These are phyloP conservation scores for Brassica nigra DNA, from an alignment of 345 rosid species.

Conservation along the genomic window DNA sequence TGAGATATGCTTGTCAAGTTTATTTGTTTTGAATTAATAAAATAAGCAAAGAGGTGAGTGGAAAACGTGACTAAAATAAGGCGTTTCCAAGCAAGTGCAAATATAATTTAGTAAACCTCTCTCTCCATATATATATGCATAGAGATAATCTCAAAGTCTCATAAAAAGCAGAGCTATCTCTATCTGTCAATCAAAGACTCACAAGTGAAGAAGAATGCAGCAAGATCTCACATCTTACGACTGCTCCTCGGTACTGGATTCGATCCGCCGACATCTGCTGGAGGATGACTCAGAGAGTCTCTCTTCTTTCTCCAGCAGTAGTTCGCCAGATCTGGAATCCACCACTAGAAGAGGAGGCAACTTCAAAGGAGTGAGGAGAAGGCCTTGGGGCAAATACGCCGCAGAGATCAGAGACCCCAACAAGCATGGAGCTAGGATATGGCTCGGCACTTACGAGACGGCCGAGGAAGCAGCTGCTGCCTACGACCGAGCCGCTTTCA, in stretches of 20 bases:
- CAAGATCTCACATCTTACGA: neutral
- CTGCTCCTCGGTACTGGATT: slow-evolving; percentile 19
- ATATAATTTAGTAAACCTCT: slow-evolving; percentile 3
- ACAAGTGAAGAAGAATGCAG: slow-evolving; percentile 4
- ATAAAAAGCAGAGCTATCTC: neutral
- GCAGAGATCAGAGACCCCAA: slow-evolving; percentile 2
- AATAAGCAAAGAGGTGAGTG: neutral
- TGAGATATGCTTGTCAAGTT: neutral
- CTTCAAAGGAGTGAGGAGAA: slow-evolving; percentile 1
- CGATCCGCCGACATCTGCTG: slow-evolving; percentile 23
- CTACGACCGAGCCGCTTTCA: neutral
- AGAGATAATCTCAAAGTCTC: neutral
- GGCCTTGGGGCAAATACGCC: neutral
- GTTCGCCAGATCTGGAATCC: neutral
- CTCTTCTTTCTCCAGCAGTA: neutral
- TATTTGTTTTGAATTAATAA: neutral
- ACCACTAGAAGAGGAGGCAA: neutral
- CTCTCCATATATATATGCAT: neutral
- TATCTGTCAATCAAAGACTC: neutral
- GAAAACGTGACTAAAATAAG: slow-evolving; percentile 24
- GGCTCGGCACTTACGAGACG: slow-evolving; percentile 2
- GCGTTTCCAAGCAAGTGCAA: slow-evolving; percentile 26
- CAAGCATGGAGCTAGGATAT: neutral
- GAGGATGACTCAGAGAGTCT: slow-evolving; percentile 21
- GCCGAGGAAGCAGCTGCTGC: slow-evolving; percentile 7